Percentiles rank a stretch among this genome's conserved stretches.
These are phyloP conservation scores for Thymus mandschuricus DNA, from an alignment of 257 asterid species.

Conservation along the genomic window DNA sequence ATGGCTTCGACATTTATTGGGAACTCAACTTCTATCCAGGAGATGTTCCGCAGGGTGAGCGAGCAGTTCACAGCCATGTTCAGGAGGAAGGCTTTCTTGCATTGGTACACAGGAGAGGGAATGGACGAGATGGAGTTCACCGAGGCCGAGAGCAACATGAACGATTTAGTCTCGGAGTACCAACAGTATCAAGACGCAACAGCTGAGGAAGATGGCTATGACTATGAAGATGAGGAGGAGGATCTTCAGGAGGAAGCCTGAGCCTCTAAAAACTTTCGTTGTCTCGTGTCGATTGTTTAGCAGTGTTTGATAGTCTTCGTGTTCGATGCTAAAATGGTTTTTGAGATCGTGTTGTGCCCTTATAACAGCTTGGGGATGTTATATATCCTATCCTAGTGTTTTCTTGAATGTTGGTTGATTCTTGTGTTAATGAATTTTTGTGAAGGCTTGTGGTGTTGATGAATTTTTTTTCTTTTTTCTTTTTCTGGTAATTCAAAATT, in stretches of 20 bases:
- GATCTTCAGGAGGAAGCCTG: slow-evolving; percentile 52
- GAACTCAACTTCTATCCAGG: slow-evolving; percentile 27
- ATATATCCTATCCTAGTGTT: slow-evolving; percentile 18
- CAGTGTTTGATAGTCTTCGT: slow-evolving; percentile 11
- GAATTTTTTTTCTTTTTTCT: too few species aligned
- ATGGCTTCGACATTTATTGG: slow-evolving; percentile 31
- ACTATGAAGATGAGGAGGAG: slow-evolving; percentile 67
- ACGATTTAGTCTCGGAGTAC: slow-evolving; percentile 76
- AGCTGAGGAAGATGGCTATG: slow-evolving; percentile 74
- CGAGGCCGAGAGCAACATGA: slow-evolving; percentile 66
- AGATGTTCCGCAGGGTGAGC: slow-evolving; percentile 27
- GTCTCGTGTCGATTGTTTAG: background rate
- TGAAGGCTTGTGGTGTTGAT: background rate
- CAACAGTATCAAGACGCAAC: slow-evolving; percentile 83
- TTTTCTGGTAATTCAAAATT: too few species aligned
- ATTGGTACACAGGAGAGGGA: slow-evolving; percentile 34
- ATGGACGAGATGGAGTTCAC: slow-evolving; percentile 35
- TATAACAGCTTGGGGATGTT: slow-evolving; percentile 20
- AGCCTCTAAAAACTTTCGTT: background rate
- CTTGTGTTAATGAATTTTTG: slow-evolving; percentile 21
- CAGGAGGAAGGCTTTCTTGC: slow-evolving; percentile 32
- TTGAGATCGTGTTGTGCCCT: slow-evolving; percentile 14
- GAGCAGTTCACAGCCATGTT: slow-evolving; percentile 33
- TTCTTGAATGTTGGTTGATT: slow-evolving; percentile 8
- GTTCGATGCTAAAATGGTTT: slow-evolving; percentile 11